Conservation (phyloP, 2,329 filamentous ascomycete species). For the Phyllosticta citribraziliensis region DNA sequence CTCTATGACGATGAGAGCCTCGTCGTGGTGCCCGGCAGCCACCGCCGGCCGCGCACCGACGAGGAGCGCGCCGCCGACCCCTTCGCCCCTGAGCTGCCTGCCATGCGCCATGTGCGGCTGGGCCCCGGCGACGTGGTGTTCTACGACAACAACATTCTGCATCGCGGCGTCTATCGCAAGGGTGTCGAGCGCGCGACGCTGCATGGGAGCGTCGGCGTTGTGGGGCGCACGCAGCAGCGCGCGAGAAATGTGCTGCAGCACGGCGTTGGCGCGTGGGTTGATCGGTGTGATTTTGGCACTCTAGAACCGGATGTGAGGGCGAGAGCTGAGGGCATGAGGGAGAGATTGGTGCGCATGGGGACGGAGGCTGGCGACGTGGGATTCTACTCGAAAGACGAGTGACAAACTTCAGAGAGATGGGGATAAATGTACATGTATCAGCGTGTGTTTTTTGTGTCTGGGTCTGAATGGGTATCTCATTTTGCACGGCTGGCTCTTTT, state of each 20-base stretch:
- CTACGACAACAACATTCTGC: conserved; percentile 84
- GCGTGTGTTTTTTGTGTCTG: not conserved
- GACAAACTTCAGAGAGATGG: not conserved
- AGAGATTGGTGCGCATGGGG: conserved; percentile 53
- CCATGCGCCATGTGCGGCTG: conserved; percentile 56
- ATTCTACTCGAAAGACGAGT: conserved; percentile 34
- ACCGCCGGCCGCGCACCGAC: conserved; percentile 60
- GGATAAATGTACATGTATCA: not conserved
- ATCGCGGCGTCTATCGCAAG: conserved; percentile 56
- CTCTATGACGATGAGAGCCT: conserved; percentile 63
- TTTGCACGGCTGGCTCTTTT: not conserved
- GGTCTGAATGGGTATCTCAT: not conserved
- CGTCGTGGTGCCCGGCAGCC: conserved; percentile 68
- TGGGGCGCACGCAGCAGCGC: conserved; percentile 43
- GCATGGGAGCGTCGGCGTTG: conserved; percentile 61
- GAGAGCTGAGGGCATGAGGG: conserved; percentile 49
- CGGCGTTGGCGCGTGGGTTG: conserved; percentile 59
- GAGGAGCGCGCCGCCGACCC: conserved; percentile 58
- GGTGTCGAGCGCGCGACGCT: conserved; percentile 56
- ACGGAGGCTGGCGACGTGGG: conserved; percentile 51
- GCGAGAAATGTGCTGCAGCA: conserved; percentile 69
- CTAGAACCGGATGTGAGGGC: conserved; percentile 32
- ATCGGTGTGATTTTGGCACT: conserved; percentile 44
- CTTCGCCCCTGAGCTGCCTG: conserved; percentile 51
- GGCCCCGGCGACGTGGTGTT: conserved; percentile 72